Base-by-base conservation (phyloP, 2,329 filamentous ascomycete species). In the Aspergillus aculeatinus region DNA sequence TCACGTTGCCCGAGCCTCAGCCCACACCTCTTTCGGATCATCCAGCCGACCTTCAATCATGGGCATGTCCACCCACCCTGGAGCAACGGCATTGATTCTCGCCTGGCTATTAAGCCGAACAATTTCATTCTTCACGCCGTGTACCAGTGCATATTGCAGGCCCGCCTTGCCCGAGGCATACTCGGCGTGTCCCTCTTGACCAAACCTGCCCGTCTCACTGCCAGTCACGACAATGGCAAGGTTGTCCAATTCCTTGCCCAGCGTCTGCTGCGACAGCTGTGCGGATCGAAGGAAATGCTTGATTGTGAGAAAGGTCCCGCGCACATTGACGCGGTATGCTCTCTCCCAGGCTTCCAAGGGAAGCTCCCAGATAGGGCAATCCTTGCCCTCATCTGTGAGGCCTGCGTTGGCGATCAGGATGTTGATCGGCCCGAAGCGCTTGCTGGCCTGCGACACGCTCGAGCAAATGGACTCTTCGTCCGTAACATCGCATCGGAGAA, bases 81-180 rank as follows among this genome's bases (percentile, higher is more conserved):
- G 79, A 6, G 80, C 79, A 4, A 85, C 79, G 52, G 81, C 80
- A 71, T 84, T 85, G 60, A 84, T 82, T 19, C 82, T 73, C 10
- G 79, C 83, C 57, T 77, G 80, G 0, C 71, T 66, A 58, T 85
- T 84, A 57, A 85, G 66, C 10, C 76, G 74, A 7, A 82, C 77
- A 56, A 85, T 83, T 63, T 85, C 82, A 57, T 84, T 83, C 72
- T 84, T 84, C 11, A 85, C 80, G 0, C 76, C 80, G 39, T 75
- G 76, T 5, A 85, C 77, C 7, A 85, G 73, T 0, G 81, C 82
- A 70, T 84, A 83, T 62, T 84, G 81, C 52, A 85, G 62, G 2
- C 77, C 82, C 4, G 81, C 76, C 67, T 83, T 82, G 1, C 82
- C 81, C 48, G 75, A 77, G 6, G 81, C 81, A 68, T 83, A 83